Conservation (phyloP, 1,284 basidiomycete genomes). For the Sphaerobolus stellatus region DNA sequence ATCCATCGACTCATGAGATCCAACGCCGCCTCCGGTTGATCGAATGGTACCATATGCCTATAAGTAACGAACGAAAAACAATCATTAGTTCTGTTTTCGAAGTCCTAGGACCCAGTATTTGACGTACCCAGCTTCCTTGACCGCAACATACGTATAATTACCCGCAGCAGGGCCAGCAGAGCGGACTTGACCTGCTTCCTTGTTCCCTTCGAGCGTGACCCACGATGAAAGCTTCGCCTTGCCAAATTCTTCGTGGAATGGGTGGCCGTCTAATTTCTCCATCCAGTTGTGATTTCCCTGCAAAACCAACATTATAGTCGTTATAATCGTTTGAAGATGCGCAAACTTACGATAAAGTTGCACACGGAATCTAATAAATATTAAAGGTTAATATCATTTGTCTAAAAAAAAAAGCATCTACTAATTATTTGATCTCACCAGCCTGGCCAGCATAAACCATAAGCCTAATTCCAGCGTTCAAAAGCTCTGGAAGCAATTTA, state of each 20-base stretch:
- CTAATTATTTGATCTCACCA: constrained; percentile 29
- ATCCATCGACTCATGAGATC: constrained; percentile 44
- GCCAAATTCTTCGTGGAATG: constrained; percentile 63
- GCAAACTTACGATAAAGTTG: constrained; percentile 60
- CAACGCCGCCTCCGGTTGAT: constrained; percentile 49
- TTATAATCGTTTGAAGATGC: not conserved
- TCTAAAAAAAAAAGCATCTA: too few species aligned
- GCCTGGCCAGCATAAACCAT: constrained; percentile 84
- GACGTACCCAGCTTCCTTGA: constrained; percentile 71
- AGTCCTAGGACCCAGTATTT: not conserved
- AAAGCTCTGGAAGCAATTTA: constrained; percentile 67
- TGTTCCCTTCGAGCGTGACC: constrained; percentile 47
- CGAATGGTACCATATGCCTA: constrained; percentile 47
- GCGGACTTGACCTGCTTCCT: constrained; percentile 55
- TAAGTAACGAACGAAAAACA: not conserved
- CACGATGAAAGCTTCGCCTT: constrained; percentile 54
- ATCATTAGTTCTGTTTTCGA: not conserved
- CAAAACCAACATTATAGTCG: not conserved
- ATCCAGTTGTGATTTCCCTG: constrained; percentile 77
- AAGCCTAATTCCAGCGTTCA: constrained; percentile 74
- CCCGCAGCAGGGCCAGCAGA: constrained; percentile 69
- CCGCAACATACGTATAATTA: constrained; percentile 72
- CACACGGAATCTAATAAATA: constrained; percentile 69
- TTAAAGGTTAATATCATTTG: too few species aligned
- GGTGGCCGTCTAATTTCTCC: constrained; percentile 50